Percentiles rank a stretch among this genome's conserved stretches.
Conservation (phyloP, 768 basidiomycete species). For the Leccinum obscurum region DNA sequence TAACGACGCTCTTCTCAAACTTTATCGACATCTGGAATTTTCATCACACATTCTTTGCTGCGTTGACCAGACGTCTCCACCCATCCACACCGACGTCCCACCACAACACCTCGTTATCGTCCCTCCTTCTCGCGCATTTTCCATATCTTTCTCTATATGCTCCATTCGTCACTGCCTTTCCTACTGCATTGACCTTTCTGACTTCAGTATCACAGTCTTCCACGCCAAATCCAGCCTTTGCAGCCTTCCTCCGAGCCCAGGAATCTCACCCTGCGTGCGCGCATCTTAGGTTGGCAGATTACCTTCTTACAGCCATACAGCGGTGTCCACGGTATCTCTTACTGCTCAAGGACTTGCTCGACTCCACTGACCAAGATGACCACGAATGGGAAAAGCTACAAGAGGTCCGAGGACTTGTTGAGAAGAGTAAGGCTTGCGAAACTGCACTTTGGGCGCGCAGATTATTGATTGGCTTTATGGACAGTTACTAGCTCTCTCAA, state of each 20-base stretch:
- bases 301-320: slow-evolving; percentile 85
- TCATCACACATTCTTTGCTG: slow-evolving; percentile 70
- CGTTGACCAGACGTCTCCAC: slow-evolving; percentile 48
- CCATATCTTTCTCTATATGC: slow-evolving; percentile 88
- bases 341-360: slow-evolving; percentile 77
- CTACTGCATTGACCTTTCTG: slow-evolving; percentile 60
- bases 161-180: slow-evolving; percentile 80
- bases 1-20: slow-evolving; percentile 81
- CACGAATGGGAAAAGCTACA: slow-evolving; percentile 65
- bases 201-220: slow-evolving; percentile 50
- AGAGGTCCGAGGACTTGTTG: slow-evolving; percentile 62
- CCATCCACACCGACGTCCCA: slow-evolving; percentile 17
- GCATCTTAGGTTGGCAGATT: slow-evolving; percentile 76
- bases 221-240: slow-evolving; percentile 48
- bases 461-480: slow-evolving; percentile 12
- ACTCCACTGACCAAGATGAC: slow-evolving; percentile 62
- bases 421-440: slow-evolving; percentile 58
- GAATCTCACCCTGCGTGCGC: slow-evolving; percentile 72
- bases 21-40: slow-evolving; percentile 92
- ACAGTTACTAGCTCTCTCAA: slow-evolving; percentile 78
- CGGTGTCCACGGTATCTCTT: slow-evolving; percentile 86
- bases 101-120: slow-evolving; percentile 48
- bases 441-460: neutral
- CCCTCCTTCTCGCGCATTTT: slow-evolving; percentile 75
- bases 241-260: slow-evolving; percentile 59